Evolutionary conservation across 441 rosid genomes (phyloP), one percentile per base, ranked within the genome.

Genomic region (Aquilaria agallochum): DNA sequence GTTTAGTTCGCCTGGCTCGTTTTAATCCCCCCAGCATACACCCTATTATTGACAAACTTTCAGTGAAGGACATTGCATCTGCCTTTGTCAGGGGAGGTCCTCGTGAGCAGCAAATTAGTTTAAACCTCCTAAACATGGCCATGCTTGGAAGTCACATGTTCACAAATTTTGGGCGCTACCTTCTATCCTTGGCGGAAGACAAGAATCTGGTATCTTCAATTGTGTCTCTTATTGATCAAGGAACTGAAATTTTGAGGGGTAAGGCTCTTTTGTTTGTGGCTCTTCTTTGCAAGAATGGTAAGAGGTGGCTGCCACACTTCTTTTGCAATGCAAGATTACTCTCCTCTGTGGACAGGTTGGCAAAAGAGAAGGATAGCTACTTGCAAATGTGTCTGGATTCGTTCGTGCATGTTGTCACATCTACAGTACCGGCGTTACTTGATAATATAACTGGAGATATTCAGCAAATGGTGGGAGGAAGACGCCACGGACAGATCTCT

Each of bases 1-100:
- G 99, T 80, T 75, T 95, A 73, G 97, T 91, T 73, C 96, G 99
- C 55, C 82, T 95, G 55, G 90, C 85, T 60, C 92, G 99, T 57
- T 95, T 95, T 63, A 89, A 81, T 69, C 86, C 94, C 55, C 79
- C 86, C 59, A 80, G 88, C 78, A 85, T 88, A 68, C 99, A 91
- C 47, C 60, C 80, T 3, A 81, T 88, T 31, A 76, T 82, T 48
- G 97, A 89, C 71, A 95, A 85, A 75, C 83, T 89, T 50, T 76
- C 96, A 34, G 71, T 86, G 65, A 95, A 92, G 83, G 97, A 95
- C 48, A 69, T 85, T 45, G 79, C 96, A 67, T 81, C 97, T 67
- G 63, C 92, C 55, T 86, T 95, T 54, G 79, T 76, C 63, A 95
- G 88, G 74, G 97, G 99, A 58, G 85, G 80, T 68, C 68, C 92